Evolutionary conservation across 768 basidiomycete genomes (phyloP), one percentile per base, ranked within the genome.

Genomic region (Calocera viscosa): DNA sequence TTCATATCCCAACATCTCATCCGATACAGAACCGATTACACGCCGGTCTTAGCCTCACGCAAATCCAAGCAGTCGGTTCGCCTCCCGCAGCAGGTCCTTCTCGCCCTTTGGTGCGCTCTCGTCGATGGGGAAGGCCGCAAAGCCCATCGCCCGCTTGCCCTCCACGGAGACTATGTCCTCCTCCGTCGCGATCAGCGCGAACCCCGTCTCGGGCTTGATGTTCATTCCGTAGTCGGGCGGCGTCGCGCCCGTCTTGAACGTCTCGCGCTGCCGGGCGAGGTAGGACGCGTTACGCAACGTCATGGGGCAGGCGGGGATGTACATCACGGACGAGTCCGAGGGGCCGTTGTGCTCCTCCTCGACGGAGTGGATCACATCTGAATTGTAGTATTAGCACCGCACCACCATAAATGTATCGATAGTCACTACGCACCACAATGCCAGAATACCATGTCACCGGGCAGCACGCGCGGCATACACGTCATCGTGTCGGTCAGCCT

Each of bases 391-490:
- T 26, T 10, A 24, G 33, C 30, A 66, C n/a, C 32, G 49, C 66
- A 47, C 22, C 32, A 30, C 14, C 34, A 41, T 24, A 16, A 30
- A 63, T 74, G 70, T 68, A 83, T 83, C 83, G 66, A 83, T 2
- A 7, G 28, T 67, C 2, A 64, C 69, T 1, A 68, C 77, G 47
- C 65, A 81, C 69, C 83, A 67, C 85, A 86, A 70, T 88, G 87
- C 87, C 89, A 90, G 75, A 87, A 89, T 1, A 89, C 86, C 71
- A 86, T 84, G 72, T 91, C 89, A 1, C 90, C 90, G 0, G 89
- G 88, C 64, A 80, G 78, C 3, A 91, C 89, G 68, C 80, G 82
- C 1, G 89, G 89, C 10, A 88, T 78, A 30, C 75, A 74, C 53
- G 83, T 83, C 87, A 91, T 89, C 1, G 84, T 84, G 60, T 82